phyloP scores from a whole-genome alignment of 2,329 filamentous ascomycete species.

The Orbilia oligospora region DNA sequence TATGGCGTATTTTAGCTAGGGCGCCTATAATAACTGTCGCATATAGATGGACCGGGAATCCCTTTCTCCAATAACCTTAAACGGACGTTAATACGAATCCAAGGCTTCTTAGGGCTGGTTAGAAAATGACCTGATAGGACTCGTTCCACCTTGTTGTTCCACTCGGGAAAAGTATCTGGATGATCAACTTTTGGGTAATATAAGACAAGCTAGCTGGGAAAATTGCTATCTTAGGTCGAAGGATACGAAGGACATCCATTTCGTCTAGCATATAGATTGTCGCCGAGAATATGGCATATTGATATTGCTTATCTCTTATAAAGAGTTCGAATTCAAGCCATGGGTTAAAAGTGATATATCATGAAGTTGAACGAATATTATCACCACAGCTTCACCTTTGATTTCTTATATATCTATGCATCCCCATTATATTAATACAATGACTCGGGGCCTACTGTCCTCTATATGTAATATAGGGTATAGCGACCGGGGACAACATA shows the following conservation, averaged over 20 bases:
- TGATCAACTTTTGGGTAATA: not conserved
- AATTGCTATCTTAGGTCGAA: not conserved
- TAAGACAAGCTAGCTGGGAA: not conserved
- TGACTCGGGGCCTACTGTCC: no score
- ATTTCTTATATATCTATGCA: no score
- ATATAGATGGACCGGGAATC: slow-evolving; percentile 39
- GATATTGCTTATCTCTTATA: no score
- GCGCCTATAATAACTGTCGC: slow-evolving; percentile 37
- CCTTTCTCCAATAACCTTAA: slow-evolving; percentile 39
- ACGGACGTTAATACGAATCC: slow-evolving; percentile 43
- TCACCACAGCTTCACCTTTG: no score
- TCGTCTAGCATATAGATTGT: not conserved
- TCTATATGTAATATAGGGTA: not conserved
- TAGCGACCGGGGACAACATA: no score
- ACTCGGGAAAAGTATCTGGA: not conserved
- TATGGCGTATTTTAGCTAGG: slow-evolving; percentile 51
- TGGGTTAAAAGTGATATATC: no score
- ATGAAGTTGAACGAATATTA: no score
- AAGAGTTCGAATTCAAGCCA: no score
- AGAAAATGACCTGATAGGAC: not conserved
- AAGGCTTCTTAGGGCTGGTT: not conserved
- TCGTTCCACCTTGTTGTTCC: no score
- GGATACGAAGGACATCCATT: not conserved
- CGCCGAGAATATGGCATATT: no score
- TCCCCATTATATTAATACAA: no score